Base-by-base conservation (phyloP, 768 basidiomycete genomes). In the Phaeotremella skinneri region DNA sequence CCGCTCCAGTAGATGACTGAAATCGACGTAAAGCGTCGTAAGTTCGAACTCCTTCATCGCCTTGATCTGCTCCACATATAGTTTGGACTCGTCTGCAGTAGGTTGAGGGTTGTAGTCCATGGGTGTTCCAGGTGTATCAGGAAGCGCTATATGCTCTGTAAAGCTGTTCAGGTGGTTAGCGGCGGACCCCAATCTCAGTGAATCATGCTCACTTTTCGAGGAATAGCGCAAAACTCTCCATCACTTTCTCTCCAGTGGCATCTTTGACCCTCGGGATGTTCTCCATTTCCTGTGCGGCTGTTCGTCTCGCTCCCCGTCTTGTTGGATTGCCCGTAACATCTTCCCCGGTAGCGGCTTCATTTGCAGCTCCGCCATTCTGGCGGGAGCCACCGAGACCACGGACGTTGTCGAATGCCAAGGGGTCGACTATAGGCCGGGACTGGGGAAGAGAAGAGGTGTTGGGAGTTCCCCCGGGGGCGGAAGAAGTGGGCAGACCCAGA, bases 21-120 rank as follows among this genome's bases (percentile, higher is more conserved):
- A 98, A 80, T 98, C 93, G 78, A 99, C 87, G 73, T 97, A 99
- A 73, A 99, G 87, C 0, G 94, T 98, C 7, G 91, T 90, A 53
- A 96, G 82, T 73, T 92, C 88, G 75, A 89, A 92, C 75, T 93
- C 90, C 62, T 89, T 87, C 91, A 99, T 91, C 39, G 85, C 88
- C 76, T 89, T 87, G 71, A 99, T 89, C 79, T 97, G 94, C 58
- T 92, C 87, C 70, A 97, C 81, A 75, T 98, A 97, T 58, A 89
- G 82, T 51, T 65, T 86, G 80, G 75, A 88, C 84, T 61, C 84
- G 84, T 42, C 88, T 83, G 2, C 61, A 3, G 69, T 64, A 4
- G 66, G 60, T 20, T 45, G 59, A 16, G 60, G 56, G 16, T 51
- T 51, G 16, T 52, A 47, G n/a, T 59, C 69, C 21, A 59, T 56